Evolutionary conservation across 1,139 yeast species (phyloP).

Genomic region (Diutina pseudorugosa): DNA sequence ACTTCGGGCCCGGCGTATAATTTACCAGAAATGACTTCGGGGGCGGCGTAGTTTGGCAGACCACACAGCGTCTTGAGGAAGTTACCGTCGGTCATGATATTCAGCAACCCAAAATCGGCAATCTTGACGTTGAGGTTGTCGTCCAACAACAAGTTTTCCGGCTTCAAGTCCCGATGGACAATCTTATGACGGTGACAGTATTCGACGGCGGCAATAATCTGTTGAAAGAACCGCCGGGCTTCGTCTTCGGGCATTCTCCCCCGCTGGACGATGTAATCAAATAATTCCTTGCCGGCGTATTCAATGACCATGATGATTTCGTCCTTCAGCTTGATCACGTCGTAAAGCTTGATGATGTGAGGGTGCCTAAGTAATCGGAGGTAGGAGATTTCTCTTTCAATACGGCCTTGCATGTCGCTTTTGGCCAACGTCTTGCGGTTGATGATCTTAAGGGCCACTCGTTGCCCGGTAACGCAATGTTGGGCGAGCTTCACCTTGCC

Average conservation of each 20-base stretch:
- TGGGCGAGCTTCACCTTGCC: constrained; percentile 96
- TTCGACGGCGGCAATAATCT: constrained; percentile 94
- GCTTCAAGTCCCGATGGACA: constrained; percentile 93
- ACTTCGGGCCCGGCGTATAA: constrained; percentile 98
- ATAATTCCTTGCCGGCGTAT: constrained; percentile 90
- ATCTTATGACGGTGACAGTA: constrained; percentile 97
- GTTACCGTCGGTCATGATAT: constrained; percentile 97
- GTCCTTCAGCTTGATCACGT: constrained; percentile 90
- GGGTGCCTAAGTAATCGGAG: constrained; percentile 86
- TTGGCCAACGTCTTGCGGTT: constrained; percentile 89
- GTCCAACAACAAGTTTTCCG: constrained; percentile 83
- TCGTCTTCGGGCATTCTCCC: constrained; percentile 94
- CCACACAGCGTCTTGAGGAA: constrained; percentile 94
- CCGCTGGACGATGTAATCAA: constrained; percentile 90
- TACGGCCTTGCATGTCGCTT: constrained; percentile 94
- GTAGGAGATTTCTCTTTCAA: constrained; percentile 90
- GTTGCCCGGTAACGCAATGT: constrained; percentile 84
- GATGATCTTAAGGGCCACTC: constrained; percentile 90
- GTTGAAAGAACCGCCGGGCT: constrained; percentile 92
- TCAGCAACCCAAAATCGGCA: constrained; percentile 93
- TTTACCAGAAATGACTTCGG: constrained; percentile 94
- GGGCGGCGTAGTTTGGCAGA: constrained; percentile 96
- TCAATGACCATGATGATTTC: constrained; percentile 98
- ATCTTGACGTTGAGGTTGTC: constrained; percentile 88
- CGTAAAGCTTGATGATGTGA: constrained; percentile 90